These are phyloP conservation scores for Jamesozyma lodderae DNA, from an alignment of 805 yeast genomes.

Conservation along the genomic window DNA sequence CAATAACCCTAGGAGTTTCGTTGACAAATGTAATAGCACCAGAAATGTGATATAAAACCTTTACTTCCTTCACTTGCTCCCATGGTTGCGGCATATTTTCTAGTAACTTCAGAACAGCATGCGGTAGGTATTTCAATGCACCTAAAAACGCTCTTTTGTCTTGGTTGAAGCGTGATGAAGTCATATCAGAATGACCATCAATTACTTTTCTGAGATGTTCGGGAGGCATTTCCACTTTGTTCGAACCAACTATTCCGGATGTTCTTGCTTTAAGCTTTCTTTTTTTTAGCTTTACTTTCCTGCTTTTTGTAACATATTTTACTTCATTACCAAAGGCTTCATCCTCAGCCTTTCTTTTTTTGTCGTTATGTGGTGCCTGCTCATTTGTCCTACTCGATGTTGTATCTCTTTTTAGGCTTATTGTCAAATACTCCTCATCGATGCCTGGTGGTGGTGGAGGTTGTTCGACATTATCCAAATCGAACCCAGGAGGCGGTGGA, in stretches of 20 bases:
- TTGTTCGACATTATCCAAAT: neutral
- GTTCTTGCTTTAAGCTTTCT: slow-evolving; percentile 17
- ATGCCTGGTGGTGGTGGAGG: slow-evolving; percentile 10
- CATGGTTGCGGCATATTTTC: slow-evolving; percentile 99
- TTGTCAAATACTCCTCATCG: slow-evolving; percentile 7
- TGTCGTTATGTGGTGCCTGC: slow-evolving; percentile 4
- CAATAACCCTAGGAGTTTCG: slow-evolving; percentile 84
- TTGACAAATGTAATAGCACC: slow-evolving; percentile 96
- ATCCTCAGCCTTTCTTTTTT: slow-evolving; percentile 6
- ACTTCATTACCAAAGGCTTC: neutral
- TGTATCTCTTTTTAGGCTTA: slow-evolving; percentile 1
- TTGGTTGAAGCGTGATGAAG: slow-evolving; percentile 65
- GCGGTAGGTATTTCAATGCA: slow-evolving; percentile 91
- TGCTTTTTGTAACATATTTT: slow-evolving; percentile 9
- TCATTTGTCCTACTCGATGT: neutral
- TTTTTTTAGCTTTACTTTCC: slow-evolving; percentile 26
- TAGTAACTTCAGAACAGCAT: slow-evolving; percentile 76
- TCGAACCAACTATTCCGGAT: slow-evolving; percentile 42
- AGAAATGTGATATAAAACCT: slow-evolving; percentile 77
- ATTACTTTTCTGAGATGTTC: slow-evolving; percentile 84
- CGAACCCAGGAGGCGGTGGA: slow-evolving; percentile 25
- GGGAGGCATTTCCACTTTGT: slow-evolving; percentile 81
- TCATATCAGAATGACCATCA: slow-evolving; percentile 75
- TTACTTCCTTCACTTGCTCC: slow-evolving; percentile 81
- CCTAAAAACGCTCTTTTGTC: slow-evolving; percentile 86